Evolutionary conservation across 1,139 yeast species (phyloP), one percentile per base, ranked within the genome.

Genomic region (Blastobotrys aristatus): DNA sequence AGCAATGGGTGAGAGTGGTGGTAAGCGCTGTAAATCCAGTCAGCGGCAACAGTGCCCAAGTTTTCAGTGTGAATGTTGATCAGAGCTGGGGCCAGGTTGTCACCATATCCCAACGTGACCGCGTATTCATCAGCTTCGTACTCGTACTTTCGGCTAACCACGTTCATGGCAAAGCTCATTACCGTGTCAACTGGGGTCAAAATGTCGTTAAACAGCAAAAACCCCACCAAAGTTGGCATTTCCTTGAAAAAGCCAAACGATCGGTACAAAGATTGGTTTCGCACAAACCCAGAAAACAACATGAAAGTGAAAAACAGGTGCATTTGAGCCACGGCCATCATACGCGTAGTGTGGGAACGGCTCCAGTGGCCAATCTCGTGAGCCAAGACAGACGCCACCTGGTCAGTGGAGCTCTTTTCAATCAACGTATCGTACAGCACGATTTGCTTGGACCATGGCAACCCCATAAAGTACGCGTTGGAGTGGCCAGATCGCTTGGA

Each of bases 361-460:
- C 84, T 84, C 98, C 98, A 92, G 67, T 92, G 98, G 43, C 98
- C 98, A 57, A 92, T 84, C 71, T 92, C 98, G 64, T 92, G 98
- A 20, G 96, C 97, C 59, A 92, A 74, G 1, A 92, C 96, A 38
- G 98, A 97, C 47, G 90, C 88, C 29, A 90, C 86, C 67, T 92
- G 96, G 43, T 77, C 77, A 30, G 80, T 77, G 30, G 89, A 71
- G 29, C 90, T 82, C 50, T 86, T 84, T 52, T 85, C 82, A 56
- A 92, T 82, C 68, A 92, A 76, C 7, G 97, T 92, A 61, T 92
- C 98, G 64, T 75, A 92, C 47, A 92, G 76, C 43, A 92, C 97
- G 68, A 92, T 92, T 66, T 90, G 92, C 69, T 92, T 92, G 50
- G 89, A 82, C 94, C 97, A 90, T 40, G 98, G 98, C 59, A 92